These are phyloP conservation scores for Jatropha podagrica DNA, from an alignment of 441 rosid genomes.

Conservation along the genomic window DNA sequence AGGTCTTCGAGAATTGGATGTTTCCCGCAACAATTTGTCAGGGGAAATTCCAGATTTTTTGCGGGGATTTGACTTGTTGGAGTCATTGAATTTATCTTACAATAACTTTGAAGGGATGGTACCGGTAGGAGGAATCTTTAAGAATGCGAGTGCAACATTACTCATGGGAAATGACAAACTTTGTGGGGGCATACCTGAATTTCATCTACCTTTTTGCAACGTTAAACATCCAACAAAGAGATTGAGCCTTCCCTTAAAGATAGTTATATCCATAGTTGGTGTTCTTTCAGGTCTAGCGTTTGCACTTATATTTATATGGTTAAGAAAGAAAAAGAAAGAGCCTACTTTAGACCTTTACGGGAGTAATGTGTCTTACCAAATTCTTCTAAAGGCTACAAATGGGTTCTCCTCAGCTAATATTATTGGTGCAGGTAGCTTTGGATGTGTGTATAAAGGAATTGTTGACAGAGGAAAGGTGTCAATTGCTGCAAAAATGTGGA, in stretches of 20 bases:
- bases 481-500: not conserved
- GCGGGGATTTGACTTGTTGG: not conserved
- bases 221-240: not conserved
- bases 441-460: conserved; percentile 1
- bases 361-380: not conserved
- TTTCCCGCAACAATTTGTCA: conserved; percentile 1
- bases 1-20: conserved; percentile 3
- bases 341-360: not conserved
- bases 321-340: conserved; percentile 2
- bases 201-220: not conserved
- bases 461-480: not conserved
- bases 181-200: conserved; percentile 10
- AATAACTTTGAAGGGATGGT: not conserved
- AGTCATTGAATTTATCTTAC: conserved; percentile 1
- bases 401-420: not conserved
- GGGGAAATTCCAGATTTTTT: conserved; percentile 15
- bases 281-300: not conserved
- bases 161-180: conserved; percentile 10
- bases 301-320: not conserved
- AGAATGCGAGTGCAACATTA: conserved; percentile 2
- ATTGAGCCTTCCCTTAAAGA: conserved; percentile 2
- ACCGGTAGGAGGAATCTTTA: conserved; percentile 8
- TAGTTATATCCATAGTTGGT: not conserved
- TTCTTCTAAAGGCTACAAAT: not conserved
- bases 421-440: not conserved